Base-by-base conservation (phyloP, 768 basidiomycete genomes). In the Suillus weaverae region DNA sequence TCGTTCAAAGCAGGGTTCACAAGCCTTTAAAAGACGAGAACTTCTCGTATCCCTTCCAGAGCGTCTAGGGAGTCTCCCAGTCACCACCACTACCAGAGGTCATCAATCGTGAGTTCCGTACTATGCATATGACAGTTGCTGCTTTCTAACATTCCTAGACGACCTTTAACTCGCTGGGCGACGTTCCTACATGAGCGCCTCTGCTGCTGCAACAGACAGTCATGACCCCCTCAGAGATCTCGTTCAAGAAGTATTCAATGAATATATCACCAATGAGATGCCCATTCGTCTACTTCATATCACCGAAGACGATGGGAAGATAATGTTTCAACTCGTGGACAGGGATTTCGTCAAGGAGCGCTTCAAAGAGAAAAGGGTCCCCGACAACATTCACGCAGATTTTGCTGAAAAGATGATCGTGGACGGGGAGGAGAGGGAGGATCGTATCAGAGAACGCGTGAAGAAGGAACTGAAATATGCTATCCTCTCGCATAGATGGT, bases 401-500 rank as follows among this genome's bases (percentile, higher is more conserved):
- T 26, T 33, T n/a, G 2, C 51, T 9, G 7, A n/a, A 26, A 11
- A 6, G 7, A 46, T 9, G 20, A 11, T 20, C 20, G 16, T 38
- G 30, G 30, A 64, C 18, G 36, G 35, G 57, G 63, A 64, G 9
- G 60, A 62, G 5, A 43, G 32, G 51, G 32, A 33, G 18, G 32
- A 54, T 20, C 5, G 46, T 2, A 64, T 64, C 60, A 36, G 7
- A 61, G 44, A 26, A 8, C 26, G 35, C 5, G 35, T 64, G 13
- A 62, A 64, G 22, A 16, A 46, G 14, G 50, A 39, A 30, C 22
- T 64, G 9, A 64, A 38, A 54, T 64, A 62, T n/a, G 64, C 60
- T 36, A 54, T 54, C 16, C 32, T 64, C 51, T 64, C 64, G 13
- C 64, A 64, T 41, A 33, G 60, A 32, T 64, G 64, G 64, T 11